These are phyloP conservation scores for Phytophthora tentaculata DNA, from an alignment of 352 stramenopile species.

Conservation along the genomic window DNA sequence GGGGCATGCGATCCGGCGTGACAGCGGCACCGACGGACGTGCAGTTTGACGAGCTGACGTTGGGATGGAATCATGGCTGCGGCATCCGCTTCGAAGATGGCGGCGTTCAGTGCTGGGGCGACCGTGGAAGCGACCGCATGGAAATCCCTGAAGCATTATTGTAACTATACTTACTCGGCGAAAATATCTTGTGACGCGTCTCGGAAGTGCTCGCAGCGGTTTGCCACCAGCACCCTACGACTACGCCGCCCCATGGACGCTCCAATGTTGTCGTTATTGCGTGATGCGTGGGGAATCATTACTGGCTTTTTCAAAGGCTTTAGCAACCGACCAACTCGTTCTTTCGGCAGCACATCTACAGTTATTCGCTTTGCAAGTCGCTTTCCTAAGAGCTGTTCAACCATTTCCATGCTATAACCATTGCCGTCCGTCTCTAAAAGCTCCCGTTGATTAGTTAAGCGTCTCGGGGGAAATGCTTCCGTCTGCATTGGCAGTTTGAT, in stretches of 20 bases:
- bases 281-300: conserved; percentile 34
- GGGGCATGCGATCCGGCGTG: conserved; percentile 75
- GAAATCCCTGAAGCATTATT: conserved; percentile 49
- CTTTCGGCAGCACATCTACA: conserved; percentile 50
- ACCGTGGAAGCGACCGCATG: conserved; percentile 49
- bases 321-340: conserved; percentile 51
- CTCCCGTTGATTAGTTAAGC: conserved; percentile 17
- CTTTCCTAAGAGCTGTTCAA: conserved; percentile 33
- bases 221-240: conserved; percentile 45
- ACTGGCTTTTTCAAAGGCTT: conserved; percentile 56
- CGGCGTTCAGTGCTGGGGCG: conserved; percentile 71
- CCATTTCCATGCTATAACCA: conserved; percentile 24
- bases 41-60: conserved; percentile 70
- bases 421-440: conserved; percentile 26
- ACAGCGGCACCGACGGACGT: conserved; percentile 54
- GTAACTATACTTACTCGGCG: conserved; percentile 6
- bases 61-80: conserved; percentile 81
- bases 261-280: conserved; percentile 10
- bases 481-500: conserved; percentile 54
- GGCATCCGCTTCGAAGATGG: conserved; percentile 73
- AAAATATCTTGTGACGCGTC: conserved; percentile 32
- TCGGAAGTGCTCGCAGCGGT: conserved; percentile 49
- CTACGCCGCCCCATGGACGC: conserved; percentile 16
- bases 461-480: conserved; percentile 48
- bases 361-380: conserved; percentile 26